Base-by-base conservation (phyloP, 345 rosid species). In the Odontarrhena argentea region DNA sequence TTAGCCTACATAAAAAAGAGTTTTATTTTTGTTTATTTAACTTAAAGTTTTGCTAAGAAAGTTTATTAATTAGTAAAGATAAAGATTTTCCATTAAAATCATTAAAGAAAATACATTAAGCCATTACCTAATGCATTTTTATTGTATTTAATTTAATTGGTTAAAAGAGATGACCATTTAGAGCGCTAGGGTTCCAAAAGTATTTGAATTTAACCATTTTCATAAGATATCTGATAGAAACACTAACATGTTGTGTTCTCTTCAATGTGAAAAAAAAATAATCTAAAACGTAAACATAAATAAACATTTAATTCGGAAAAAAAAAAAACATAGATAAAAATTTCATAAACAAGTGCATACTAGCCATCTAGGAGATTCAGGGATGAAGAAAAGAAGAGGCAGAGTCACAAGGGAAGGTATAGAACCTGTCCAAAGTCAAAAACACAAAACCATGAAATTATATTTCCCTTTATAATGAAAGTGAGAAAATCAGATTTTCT, bases 341-440 rank as follows among this genome's bases (percentile, higher is more conserved):
- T 18, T 18, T 18, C 22, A 18, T 18, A 18, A 30, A 3, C 1
- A 34, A 47, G 55, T 11, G 41, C 59, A 60, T 67, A 74, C 77
- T 30, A 67, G 77, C 73, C 77, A 74, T 74, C 74, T 48, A 40
- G 74, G 78, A 68, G 78, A 74, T 63, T 74, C 74, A 0, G 74
- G 78, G 25, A 74, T 25, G 70, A 62, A 68, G 44, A 74, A 74
- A 63, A 74, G 74, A 48, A 74, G 78, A 68, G 74, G 78, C 13
- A 74, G 26, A 41, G 2, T 9, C 43, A 74, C 3, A 6, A 74
- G 44, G 2, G 34, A 62, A 48, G 70, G 74, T 49, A 74, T 4
- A 48, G 74, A 28, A 8, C 74, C 78, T 74, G 44, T 63, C 48
- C 40, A 43, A 13, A 7, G 8, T 46, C 22, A 18, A 51, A 15